Conservation (phyloP, 139 green algal species). For the Coelastrella sp. region DNA sequence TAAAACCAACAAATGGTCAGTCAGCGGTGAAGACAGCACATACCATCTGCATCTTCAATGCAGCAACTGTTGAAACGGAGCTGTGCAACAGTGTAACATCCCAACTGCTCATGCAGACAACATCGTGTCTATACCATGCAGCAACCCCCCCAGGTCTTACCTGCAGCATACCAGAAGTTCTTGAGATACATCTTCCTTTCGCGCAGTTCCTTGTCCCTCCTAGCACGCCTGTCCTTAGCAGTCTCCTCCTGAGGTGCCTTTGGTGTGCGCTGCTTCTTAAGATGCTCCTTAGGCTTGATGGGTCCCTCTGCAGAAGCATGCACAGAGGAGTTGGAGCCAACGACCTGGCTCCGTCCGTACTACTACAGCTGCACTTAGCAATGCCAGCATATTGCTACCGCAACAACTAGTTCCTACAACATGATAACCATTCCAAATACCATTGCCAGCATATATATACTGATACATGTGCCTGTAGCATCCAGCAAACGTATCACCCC, state of each 20-base stretch:
- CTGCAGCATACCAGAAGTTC: slow-evolving; percentile 85
- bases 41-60: neutral
- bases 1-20: neutral
- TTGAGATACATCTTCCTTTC: slow-evolving; percentile 74
- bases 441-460: no score
- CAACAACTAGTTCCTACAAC: no score
- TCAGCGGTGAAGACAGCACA: neutral
- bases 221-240: neutral
- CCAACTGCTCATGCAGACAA: no score
- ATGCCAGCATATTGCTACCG: no score
- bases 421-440: no score
- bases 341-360: no score
- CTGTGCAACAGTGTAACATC: no score
- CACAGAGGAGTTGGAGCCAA: neutral
- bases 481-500: no score
- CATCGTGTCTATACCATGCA: no score
- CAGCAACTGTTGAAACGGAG: neutral
- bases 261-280: neutral
- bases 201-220: slow-evolving; percentile 74
- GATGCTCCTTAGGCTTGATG: slow-evolving; percentile 37
- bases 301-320: neutral
- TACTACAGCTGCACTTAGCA: no score
- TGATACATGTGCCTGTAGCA: no score
- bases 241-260: neutral
- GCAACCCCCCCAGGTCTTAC: slow-evolving; percentile 22